phyloP scores from a whole-genome alignment of 257 asterid genomes.

The Scutellaria baicalensis region DNA sequence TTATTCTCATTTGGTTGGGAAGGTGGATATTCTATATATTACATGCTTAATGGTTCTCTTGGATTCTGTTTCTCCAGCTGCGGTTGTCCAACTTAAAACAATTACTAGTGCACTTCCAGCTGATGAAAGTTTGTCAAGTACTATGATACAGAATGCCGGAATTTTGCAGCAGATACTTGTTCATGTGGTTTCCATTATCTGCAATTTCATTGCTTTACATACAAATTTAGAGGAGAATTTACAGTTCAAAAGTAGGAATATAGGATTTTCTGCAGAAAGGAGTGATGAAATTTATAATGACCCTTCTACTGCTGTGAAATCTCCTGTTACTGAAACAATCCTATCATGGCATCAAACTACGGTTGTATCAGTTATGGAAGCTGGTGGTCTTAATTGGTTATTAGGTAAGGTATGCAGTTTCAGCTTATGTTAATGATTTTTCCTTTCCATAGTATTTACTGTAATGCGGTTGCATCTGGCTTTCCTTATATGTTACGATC shows the following conservation, averaged over 20 bases:
- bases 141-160: constrained; percentile 54
- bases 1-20: neutral
- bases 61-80: constrained; percentile 51
- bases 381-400: constrained; percentile 99
- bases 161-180: constrained; percentile 73
- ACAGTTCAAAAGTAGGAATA: constrained; percentile 26
- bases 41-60: constrained; percentile 14
- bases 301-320: constrained; percentile 25
- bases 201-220: constrained; percentile 59
- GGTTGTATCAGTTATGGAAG: constrained; percentile 87
- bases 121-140: constrained; percentile 50
- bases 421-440: constrained; percentile 26
- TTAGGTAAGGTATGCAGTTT: constrained; percentile 92
- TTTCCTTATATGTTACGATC: neutral
- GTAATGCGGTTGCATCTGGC: constrained; percentile 3
- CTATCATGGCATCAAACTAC: constrained; percentile 81
- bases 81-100: constrained; percentile 87
- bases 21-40: neutral
- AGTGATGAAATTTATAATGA: constrained; percentile 24
- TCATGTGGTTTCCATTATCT: constrained; percentile 63
- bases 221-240: constrained; percentile 36
- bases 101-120: constrained; percentile 68
- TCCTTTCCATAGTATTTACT: neutral
- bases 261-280: constrained; percentile 34
- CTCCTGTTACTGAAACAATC: constrained; percentile 42